Evolutionary conservation across 2,329 filamentous ascomycete genomes (phyloP).

Genomic region (Tolypocladium paradoxum): DNA sequence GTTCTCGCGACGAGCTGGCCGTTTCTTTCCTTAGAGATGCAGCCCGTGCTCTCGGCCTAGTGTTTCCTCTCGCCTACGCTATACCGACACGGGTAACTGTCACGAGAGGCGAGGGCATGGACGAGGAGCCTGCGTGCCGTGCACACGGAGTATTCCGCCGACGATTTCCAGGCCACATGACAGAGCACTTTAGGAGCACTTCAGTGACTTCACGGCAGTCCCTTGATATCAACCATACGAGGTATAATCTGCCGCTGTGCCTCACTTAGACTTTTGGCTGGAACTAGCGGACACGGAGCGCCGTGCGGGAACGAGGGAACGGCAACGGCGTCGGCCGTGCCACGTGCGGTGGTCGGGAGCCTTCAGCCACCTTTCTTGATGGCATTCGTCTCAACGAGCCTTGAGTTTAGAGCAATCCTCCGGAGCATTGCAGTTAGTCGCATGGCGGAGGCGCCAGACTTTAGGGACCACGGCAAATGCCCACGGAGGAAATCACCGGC

Average conservation of each 20-base stretch:
- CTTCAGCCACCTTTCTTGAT: neutral
- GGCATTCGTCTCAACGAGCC: neutral
- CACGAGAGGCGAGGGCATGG: neutral
- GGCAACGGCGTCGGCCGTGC: neutral
- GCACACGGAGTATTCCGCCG: neutral
- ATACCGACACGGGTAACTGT: neutral
- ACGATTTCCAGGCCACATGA: neutral
- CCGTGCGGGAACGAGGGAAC: neutral
- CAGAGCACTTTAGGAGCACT: neutral
- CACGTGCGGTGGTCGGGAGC: neutral
- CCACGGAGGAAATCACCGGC: neutral
- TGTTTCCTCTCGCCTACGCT: neutral
- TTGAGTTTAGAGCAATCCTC: neutral
- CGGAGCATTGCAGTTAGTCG: neutral
- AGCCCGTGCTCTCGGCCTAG: neutral
- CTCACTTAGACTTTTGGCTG: neutral
- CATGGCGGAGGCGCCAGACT: neutral
- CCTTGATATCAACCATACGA: neutral
- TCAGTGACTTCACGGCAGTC: neutral
- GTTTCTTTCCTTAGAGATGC: neutral
- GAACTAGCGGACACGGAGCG: neutral
- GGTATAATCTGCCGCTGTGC: neutral
- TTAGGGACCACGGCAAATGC: slow-evolving; percentile 1
- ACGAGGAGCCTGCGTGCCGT: neutral
- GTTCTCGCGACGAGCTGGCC: no score